These are phyloP conservation scores for Pseudozyma hubeiensis DNA, from an alignment of 1,284 basidiomycete species.

Conservation along the genomic window DNA sequence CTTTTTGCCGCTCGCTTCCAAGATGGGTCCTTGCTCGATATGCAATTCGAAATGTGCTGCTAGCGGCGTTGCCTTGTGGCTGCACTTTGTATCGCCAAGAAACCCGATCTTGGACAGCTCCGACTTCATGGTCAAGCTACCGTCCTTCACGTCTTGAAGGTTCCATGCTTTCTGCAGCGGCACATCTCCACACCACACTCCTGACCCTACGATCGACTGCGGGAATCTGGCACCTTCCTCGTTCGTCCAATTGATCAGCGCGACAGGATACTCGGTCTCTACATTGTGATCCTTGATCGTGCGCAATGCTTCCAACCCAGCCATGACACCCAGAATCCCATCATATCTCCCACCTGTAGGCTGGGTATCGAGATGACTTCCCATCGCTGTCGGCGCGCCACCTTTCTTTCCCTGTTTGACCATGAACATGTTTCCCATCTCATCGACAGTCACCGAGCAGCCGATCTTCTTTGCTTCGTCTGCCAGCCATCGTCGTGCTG, in stretches of 20 bases:
- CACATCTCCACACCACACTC: constrained; percentile 59
- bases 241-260: constrained; percentile 48
- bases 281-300: constrained; percentile 30
- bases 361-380: constrained; percentile 45
- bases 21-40: constrained; percentile 47
- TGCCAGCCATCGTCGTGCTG: constrained; percentile 64
- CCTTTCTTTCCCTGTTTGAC: constrained; percentile 43
- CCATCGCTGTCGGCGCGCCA: constrained; percentile 33
- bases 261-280: constrained; percentile 28
- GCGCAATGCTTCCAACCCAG: constrained; percentile 36
- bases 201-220: constrained; percentile 59
- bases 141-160: constrained; percentile 38
- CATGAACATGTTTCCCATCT: constrained; percentile 68
- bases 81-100: constrained; percentile 27
- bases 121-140: constrained; percentile 34
- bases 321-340: constrained; percentile 45
- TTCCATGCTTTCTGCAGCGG: constrained; percentile 36
- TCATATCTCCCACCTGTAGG: constrained; percentile 47
- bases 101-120: constrained; percentile 44
- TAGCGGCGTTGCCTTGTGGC: constrained; percentile 37
- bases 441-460: constrained; percentile 54
- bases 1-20: constrained; percentile 39
- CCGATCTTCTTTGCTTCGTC: constrained; percentile 59
- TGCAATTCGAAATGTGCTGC: constrained; percentile 49
- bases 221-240: constrained; percentile 44